These are phyloP conservation scores for Hortiboletus flavorubellus DNA, from an alignment of 768 basidiomycete genomes.

Conservation along the genomic window DNA sequence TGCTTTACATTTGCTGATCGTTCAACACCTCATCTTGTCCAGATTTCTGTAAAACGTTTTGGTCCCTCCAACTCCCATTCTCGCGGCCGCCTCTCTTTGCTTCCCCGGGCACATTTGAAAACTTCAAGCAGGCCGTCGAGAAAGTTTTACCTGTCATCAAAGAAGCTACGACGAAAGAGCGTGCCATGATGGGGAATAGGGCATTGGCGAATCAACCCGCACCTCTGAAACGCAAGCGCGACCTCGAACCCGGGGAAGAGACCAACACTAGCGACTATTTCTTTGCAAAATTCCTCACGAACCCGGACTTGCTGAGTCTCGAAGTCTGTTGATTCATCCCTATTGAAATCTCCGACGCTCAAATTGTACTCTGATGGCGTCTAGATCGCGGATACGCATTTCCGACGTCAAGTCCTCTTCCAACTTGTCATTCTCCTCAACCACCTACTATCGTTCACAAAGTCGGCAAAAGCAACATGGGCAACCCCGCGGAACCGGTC, in stretches of 20 bases:
- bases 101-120: slow-evolving; percentile 48
- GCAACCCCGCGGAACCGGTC: slow-evolving; percentile 66
- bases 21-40: background rate
- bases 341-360: background rate
- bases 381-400: slow-evolving; percentile 86
- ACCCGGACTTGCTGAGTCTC: slow-evolving; percentile 79
- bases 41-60: slow-evolving; percentile 88
- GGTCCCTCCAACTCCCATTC: slow-evolving; percentile 84
- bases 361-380: slow-evolving; percentile 11
- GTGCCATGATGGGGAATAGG: slow-evolving; percentile 81
- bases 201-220: slow-evolving; percentile 36
- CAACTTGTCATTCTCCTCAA: slow-evolving; percentile 77
- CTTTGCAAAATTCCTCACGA: slow-evolving; percentile 92
- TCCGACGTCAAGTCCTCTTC: slow-evolving; percentile 90
- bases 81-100: slow-evolving; percentile 75
- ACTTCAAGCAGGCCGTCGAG: slow-evolving; percentile 69
- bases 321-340: slow-evolving; percentile 52
- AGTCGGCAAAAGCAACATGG: slow-evolving; percentile 59
- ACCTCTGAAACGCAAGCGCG: slow-evolving; percentile 63
- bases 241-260: slow-evolving; percentile 51
- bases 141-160: slow-evolving; percentile 76
- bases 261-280: slow-evolving; percentile 68
- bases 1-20: background rate
- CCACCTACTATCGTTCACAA: slow-evolving; percentile 74
- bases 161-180: slow-evolving; percentile 85